These are phyloP conservation scores for Penicillium verrucosum DNA, from an alignment of 2,329 filamentous ascomycete genomes.

Conservation along the genomic window DNA sequence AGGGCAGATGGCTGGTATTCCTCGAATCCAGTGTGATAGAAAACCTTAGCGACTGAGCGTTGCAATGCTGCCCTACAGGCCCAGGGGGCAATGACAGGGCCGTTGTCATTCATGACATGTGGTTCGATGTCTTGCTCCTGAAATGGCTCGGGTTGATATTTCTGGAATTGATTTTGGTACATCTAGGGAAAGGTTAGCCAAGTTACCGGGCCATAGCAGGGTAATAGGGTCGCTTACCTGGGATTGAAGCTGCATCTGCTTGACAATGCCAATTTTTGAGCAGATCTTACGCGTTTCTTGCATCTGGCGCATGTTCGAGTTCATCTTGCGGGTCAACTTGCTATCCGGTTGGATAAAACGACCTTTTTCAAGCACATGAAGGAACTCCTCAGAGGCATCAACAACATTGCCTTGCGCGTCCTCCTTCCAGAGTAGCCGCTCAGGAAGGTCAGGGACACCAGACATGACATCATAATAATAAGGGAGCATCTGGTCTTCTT, in stretches of 20 bases:
- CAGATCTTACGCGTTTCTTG: slow-evolving; percentile 95
- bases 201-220: neutral
- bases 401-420: slow-evolving; percentile 86
- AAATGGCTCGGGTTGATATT: slow-evolving; percentile 88
- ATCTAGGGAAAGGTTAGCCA: slow-evolving; percentile 54
- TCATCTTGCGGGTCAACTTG: slow-evolving; percentile 72
- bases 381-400: slow-evolving; percentile 79
- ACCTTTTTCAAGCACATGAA: slow-evolving; percentile 71
- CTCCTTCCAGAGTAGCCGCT: slow-evolving; percentile 79
- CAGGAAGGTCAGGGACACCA: slow-evolving; percentile 77
- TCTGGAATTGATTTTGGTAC: slow-evolving; percentile 97
- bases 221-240: slow-evolving; percentile 59
- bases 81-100: slow-evolving; percentile 79
- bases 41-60: slow-evolving; percentile 87
- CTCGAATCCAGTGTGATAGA: slow-evolving; percentile 95
- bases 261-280: slow-evolving; percentile 94
- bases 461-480: slow-evolving; percentile 92
- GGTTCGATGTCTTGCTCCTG: slow-evolving; percentile 79
- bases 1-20: slow-evolving; percentile 94
- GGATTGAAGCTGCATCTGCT: slow-evolving; percentile 98
- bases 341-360: slow-evolving; percentile 73
- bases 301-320: slow-evolving; percentile 89
- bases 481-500: slow-evolving; percentile 78
- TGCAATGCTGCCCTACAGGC: slow-evolving; percentile 81
- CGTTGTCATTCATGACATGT: slow-evolving; percentile 85